These are phyloP conservation scores for Talaromyces sp. DNA, from an alignment of 2,329 filamentous ascomycete genomes.

Conservation along the genomic window DNA sequence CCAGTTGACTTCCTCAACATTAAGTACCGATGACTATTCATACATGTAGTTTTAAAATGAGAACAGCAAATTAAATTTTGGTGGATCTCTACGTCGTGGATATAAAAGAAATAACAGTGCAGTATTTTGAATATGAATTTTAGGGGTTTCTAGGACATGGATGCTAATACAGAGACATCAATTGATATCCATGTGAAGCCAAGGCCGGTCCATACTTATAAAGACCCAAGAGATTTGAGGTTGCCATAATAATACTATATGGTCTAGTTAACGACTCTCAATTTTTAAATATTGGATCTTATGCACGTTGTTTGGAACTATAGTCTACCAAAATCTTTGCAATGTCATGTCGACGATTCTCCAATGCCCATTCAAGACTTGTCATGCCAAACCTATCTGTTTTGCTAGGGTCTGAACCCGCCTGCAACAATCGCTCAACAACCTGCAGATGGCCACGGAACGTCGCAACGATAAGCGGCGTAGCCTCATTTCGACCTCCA, in stretches of 20 bases:
- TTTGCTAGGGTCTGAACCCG: background rate
- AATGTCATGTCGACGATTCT: background rate
- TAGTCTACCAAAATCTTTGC: background rate
- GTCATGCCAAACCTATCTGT: background rate
- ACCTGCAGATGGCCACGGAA: background rate
- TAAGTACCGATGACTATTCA: background rate
- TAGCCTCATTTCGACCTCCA: background rate
- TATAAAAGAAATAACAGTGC: no score
- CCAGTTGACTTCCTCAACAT: no score
- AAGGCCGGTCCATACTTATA: no score
- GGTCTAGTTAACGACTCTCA: no score
- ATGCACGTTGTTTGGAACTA: background rate
- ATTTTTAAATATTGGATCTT: no score
- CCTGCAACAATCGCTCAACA: background rate
- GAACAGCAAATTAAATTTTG: no score
- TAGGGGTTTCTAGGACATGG: background rate
- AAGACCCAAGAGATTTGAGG: no score
- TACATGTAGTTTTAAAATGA: background rate
- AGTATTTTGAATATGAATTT: no score
- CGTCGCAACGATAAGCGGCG: background rate
- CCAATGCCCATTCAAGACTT: background rate
- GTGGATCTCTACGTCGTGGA: no score
- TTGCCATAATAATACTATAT: no score
- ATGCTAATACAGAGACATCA: no score
- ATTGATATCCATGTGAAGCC: no score